These are phyloP conservation scores for Cornus florida DNA, from an alignment of 148 eudicot species.

Conservation along the genomic window DNA sequence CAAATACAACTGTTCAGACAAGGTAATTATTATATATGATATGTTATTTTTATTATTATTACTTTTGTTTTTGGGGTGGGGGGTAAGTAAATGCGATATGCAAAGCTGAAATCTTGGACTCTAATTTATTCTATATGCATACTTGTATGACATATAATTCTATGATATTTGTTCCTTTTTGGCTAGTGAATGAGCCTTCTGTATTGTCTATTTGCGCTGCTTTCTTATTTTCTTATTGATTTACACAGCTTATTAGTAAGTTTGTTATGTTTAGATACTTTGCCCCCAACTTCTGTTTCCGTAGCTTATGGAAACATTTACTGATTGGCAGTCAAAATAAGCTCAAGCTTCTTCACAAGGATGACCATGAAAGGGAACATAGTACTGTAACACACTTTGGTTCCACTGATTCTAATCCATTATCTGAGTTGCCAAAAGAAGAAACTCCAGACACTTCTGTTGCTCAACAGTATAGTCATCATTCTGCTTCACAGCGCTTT, in stretches of 20 bases:
- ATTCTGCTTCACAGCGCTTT: slow-evolving; percentile 18
- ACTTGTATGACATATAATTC: background rate
- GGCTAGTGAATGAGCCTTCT: background rate
- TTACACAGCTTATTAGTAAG: background rate
- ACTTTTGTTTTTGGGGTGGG: no score
- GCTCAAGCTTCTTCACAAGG: slow-evolving; percentile 36
- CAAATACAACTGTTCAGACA: slow-evolving; percentile 22
- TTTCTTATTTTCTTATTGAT: background rate
- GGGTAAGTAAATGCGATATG: no score
- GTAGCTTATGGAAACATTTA: slow-evolving; percentile 1
- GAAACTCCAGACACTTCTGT: slow-evolving; percentile 22
- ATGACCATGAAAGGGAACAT: slow-evolving; percentile 18
- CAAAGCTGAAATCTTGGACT: background rate
- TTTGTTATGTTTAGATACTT: background rate
- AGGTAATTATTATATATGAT: slow-evolving; percentile 19
- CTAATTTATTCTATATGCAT: background rate
- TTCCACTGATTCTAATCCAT: slow-evolving; percentile 11
- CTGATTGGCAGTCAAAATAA: slow-evolving; percentile 27
- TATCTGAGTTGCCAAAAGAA: slow-evolving; percentile 14
- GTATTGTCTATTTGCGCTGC: background rate
- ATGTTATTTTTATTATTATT: background rate
- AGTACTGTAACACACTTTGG: slow-evolving; percentile 18
- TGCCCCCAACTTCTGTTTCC: background rate
- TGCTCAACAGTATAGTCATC: slow-evolving; percentile 21
- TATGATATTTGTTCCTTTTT: background rate